Percentiles rank a stretch among this genome's conserved stretches.
Evolutionary conservation across 768 basidiomycete genomes (phyloP).

Genomic region (Leccinum ochraceum): DNA sequence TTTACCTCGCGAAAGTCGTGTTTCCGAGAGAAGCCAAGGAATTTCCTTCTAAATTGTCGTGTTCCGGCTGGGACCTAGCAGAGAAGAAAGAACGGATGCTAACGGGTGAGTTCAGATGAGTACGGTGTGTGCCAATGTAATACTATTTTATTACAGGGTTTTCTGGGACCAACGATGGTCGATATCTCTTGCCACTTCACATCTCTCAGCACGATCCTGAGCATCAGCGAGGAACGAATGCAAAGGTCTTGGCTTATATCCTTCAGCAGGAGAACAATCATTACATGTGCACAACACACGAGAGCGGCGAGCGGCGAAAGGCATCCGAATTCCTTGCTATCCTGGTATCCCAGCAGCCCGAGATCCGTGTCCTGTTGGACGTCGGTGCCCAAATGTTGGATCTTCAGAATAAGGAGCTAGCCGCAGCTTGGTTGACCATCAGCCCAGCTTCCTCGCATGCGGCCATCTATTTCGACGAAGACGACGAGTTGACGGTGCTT

Average conservation of each 20-base stretch:
- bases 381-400: slow-evolving; percentile 61
- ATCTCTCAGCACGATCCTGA: slow-evolving; percentile 33
- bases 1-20: slow-evolving; percentile 38
- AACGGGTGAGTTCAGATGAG: slow-evolving; percentile 14
- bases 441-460: slow-evolving; percentile 18
- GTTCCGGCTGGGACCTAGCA: slow-evolving; percentile 41
- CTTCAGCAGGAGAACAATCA: slow-evolving; percentile 26
- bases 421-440: slow-evolving; percentile 40
- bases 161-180: slow-evolving; percentile 42
- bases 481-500: slow-evolving; percentile 37
- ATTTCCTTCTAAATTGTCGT: slow-evolving; percentile 35
- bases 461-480: slow-evolving; percentile 35
- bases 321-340: slow-evolving; percentile 25
- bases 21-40: slow-evolving; percentile 42
- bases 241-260: slow-evolving; percentile 36
- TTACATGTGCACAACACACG: slow-evolving; percentile 15
- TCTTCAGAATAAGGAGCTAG: slow-evolving; percentile 44
- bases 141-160: slow-evolving; percentile 25
- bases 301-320: slow-evolving; percentile 15
- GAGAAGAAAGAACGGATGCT: slow-evolving; percentile 16
- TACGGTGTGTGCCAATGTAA: not conserved
- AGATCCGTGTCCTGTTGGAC: slow-evolving; percentile 50
- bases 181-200: slow-evolving; percentile 39
- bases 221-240: slow-evolving; percentile 45
- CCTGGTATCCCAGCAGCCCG: slow-evolving; percentile 36